phyloP scores from a whole-genome alignment of 805 yeast species.

The Suhomyces canberraensis region DNA sequence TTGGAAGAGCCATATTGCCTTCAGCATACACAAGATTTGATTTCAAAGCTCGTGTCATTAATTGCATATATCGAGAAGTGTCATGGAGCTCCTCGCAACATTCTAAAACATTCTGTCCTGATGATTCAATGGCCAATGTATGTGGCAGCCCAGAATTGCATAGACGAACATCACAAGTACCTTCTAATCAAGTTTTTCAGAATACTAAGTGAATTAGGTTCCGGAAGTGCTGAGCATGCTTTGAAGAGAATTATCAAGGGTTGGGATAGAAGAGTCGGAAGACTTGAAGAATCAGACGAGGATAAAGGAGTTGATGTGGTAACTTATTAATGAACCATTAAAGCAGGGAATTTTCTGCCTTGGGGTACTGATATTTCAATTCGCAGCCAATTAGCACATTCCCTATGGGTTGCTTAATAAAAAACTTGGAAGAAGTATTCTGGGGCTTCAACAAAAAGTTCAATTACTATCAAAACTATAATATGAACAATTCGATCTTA shows the following conservation, averaged over 20 bases:
- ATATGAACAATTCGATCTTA: no score
- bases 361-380: no score
- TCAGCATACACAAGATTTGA: slow-evolving; percentile 32
- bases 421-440: no score
- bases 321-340: slow-evolving; percentile 21
- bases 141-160: slow-evolving; percentile 47
- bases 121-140: slow-evolving; percentile 56
- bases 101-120: slow-evolving; percentile 35
- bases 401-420: slow-evolving; percentile 1
- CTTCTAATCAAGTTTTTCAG: slow-evolving; percentile 41
- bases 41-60: slow-evolving; percentile 24
- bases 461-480: no score
- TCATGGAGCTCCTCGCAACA: slow-evolving; percentile 14
- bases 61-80: slow-evolving; percentile 21
- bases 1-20: slow-evolving; percentile 28
- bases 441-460: no score
- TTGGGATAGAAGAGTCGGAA: slow-evolving; percentile 26
- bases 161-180: slow-evolving; percentile 29
- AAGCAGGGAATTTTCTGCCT: no score
- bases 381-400: not conserved
- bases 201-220: slow-evolving; percentile 39
- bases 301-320: slow-evolving; percentile 29
- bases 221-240: slow-evolving; percentile 48
- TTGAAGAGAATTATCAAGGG: slow-evolving; percentile 23
- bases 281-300: slow-evolving; percentile 15